phyloP scores from a whole-genome alignment of 495 filamentous ascomycete species.

The Astrothelium subdiscretum region DNA sequence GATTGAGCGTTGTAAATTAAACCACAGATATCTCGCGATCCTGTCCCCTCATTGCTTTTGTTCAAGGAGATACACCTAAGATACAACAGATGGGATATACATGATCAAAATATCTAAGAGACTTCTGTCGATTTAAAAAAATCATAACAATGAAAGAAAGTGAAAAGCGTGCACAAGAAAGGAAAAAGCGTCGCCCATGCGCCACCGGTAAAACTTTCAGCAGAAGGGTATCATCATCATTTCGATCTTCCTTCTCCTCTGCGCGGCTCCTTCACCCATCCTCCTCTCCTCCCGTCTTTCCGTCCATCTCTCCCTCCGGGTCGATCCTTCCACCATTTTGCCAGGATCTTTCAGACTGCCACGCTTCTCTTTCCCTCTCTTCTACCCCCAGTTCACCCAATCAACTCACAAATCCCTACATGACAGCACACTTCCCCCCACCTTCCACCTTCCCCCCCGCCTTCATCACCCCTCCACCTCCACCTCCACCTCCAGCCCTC shows the following conservation, averaged over 20 bases:
- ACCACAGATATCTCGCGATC: no score
- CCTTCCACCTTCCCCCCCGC: not conserved
- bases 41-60: no score
- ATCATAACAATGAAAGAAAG: not conserved
- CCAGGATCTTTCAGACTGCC: no score
- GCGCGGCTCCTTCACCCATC: not conserved
- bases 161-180: conserved; percentile 3
- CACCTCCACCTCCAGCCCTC: not conserved
- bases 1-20: no score
- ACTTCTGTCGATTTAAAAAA: no score
- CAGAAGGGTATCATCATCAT: not conserved
- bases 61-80: no score
- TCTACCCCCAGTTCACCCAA: not conserved
- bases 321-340: not conserved
- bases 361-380: not conserved
- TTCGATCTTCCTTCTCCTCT: not conserved
- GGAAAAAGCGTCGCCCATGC: conserved; percentile 5
- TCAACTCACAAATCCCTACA: not conserved
- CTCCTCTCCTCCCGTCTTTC: not conserved
- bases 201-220: not conserved
- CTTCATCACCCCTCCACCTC: not conserved
- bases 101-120: no score
- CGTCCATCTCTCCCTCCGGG: not conserved
- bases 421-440: not conserved
- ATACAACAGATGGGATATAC: no score